phyloP scores from a whole-genome alignment of 2,329 filamentous ascomycete species.

The Aspergillus japonicus region DNA sequence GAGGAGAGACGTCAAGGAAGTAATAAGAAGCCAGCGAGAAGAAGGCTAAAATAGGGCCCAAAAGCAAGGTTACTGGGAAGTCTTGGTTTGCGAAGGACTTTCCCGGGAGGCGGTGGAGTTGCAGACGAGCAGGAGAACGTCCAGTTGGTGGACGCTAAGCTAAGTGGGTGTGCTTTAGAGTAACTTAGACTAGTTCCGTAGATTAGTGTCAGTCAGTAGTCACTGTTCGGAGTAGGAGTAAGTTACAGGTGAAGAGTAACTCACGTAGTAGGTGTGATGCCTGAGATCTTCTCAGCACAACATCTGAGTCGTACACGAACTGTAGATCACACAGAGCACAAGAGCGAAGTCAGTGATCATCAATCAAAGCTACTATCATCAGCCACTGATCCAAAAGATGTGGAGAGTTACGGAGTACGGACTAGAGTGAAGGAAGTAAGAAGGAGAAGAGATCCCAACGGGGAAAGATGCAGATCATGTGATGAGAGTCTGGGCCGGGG shows the following conservation, averaged over 20 bases:
- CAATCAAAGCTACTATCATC: neutral
- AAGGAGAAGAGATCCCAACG: neutral
- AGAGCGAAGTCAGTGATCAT: neutral
- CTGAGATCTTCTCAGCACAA: no score
- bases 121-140: slow-evolving; percentile 3
- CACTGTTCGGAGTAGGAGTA: neutral
- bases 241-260: neutral
- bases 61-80: neutral
- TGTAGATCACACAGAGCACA: no score
- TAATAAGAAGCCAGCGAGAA: slow-evolving; percentile 6
- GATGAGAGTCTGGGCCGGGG: neutral
- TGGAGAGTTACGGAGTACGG: neutral
- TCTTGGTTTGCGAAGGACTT: slow-evolving; percentile 13
- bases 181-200: neutral
- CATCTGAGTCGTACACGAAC: no score
- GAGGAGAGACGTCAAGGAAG: neutral
- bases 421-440: neutral
- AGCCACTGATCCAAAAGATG: neutral
- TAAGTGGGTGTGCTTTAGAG: neutral
- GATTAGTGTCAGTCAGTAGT: neutral
- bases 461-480: neutral
- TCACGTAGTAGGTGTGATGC: neutral
- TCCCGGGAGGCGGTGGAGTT: slow-evolving; percentile 19
- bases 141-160: slow-evolving; percentile 16
- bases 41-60: slow-evolving; percentile 6